A percentile compares a stretch with the other conserved stretches of the same genome.
Evolutionary conservation across 2,329 filamentous ascomycete species (phyloP).

Genomic region (Aureobasidium sp.): DNA sequence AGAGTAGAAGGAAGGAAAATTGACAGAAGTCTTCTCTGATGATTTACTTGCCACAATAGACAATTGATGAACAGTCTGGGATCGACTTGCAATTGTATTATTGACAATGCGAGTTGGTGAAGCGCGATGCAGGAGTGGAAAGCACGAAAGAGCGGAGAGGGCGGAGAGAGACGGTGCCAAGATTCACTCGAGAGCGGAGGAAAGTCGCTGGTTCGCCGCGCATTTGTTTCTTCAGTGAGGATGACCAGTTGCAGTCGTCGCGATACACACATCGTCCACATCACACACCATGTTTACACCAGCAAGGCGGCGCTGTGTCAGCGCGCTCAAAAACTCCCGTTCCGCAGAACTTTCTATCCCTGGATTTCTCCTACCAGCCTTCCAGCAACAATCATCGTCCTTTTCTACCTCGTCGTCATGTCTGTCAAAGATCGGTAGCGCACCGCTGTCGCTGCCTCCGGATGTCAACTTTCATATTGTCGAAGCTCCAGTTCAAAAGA

Average conservation of each 20-base stretch:
- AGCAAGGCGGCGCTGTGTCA: conserved; percentile 65
- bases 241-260: background rate
- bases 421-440: conserved; percentile 86
- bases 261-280: background rate
- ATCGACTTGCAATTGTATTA: conserved; percentile 2
- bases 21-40: background rate
- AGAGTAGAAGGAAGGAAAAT: background rate
- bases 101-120: background rate
- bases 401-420: conserved; percentile 78
- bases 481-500: conserved; percentile 64
- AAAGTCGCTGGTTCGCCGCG: conserved; percentile 5
- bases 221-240: conserved; percentile 6
- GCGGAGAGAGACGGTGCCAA: conserved; percentile 7
- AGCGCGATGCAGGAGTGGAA: background rate
- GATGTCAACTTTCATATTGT: conserved; percentile 80
- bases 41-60: conserved; percentile 4
- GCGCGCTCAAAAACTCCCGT: conserved; percentile 14
- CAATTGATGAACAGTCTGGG: background rate
- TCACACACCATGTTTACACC: conserved; percentile 67
- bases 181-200: conserved; percentile 1
- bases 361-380: conserved; percentile 77
- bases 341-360: conserved; percentile 57
- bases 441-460: conserved; percentile 82
- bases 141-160: background rate
- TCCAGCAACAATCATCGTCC: conserved; percentile 58